phyloP scores from a whole-genome alignment of 192 early-diverging fungal genomes.

The Phycomyces blakesleeanus region DNA sequence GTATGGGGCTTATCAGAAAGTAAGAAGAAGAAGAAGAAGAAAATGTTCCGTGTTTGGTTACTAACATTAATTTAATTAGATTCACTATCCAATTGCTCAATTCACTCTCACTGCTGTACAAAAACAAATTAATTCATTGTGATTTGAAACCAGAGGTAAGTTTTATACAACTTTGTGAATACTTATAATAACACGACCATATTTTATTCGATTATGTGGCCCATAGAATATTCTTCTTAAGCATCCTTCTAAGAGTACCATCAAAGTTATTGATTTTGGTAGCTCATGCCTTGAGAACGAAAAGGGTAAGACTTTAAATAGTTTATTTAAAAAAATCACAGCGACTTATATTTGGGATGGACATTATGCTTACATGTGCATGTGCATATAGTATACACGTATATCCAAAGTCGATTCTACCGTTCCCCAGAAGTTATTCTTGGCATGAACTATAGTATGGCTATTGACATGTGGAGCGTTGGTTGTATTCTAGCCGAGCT shows the following conservation, averaged over 20 bases:
- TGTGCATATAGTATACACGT: constrained; percentile 75
- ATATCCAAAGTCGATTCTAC: constrained; percentile 97
- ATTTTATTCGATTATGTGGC: too few relatives aligned
- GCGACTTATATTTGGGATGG: too few relatives aligned
- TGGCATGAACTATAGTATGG: constrained; percentile 77
- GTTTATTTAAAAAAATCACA: too few relatives aligned
- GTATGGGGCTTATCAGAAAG: constrained; percentile 67
- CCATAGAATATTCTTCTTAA: constrained; percentile 79
- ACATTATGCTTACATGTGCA: too few relatives aligned
- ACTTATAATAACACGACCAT: too few relatives aligned
- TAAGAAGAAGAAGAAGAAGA: too few relatives aligned
- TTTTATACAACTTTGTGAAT: constrained; percentile 11
- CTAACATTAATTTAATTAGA: constrained; percentile 27
- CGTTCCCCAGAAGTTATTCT: constrained; percentile 21
- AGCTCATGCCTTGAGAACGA: constrained; percentile 90
- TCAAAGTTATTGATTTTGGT: constrained; percentile 99
- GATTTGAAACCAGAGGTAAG: constrained; percentile 94
- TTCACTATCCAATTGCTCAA: constrained; percentile 83
- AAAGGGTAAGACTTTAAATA: constrained; percentile 37
- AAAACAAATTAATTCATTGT: constrained; percentile 86
- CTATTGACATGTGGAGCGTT: constrained; percentile 98
- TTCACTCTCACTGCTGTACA: constrained; percentile 70
- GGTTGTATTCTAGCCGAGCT: constrained; percentile 97
- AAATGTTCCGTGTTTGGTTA: too few relatives aligned
- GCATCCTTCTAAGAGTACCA: constrained; percentile 62